A percentile compares a stretch with the other conserved stretches of the same genome.
These are phyloP conservation scores for Leccinum subspadiceum DNA, from an alignment of 1,284 basidiomycete genomes.

Conservation along the genomic window DNA sequence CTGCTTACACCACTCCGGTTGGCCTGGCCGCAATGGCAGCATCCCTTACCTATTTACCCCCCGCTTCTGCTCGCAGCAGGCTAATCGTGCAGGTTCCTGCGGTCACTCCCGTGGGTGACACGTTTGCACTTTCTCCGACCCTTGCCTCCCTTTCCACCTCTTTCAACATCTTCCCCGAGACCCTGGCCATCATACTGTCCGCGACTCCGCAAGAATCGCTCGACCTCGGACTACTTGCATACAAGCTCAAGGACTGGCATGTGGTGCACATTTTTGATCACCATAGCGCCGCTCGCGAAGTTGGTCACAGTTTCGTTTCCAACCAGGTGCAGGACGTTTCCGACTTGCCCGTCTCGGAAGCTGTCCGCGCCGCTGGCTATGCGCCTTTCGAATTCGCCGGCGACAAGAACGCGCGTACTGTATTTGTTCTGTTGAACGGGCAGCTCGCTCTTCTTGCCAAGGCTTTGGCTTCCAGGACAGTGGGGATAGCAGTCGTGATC, in stretches of 20 bases:
- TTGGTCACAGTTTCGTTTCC: constrained; percentile 48
- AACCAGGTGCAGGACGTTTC: constrained; percentile 32
- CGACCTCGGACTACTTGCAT: constrained; percentile 69
- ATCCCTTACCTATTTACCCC: constrained; percentile 63
- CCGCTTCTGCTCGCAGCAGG: constrained; percentile 58
- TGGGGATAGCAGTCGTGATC: constrained; percentile 59
- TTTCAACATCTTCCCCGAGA: constrained; percentile 62
- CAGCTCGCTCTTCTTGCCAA: constrained; percentile 62
- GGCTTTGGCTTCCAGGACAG: constrained; percentile 42
- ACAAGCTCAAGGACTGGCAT: constrained; percentile 60
- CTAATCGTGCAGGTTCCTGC: constrained; percentile 78
- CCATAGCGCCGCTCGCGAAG: constrained; percentile 65
- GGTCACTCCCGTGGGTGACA: constrained; percentile 62
- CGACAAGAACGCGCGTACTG: constrained; percentile 53
- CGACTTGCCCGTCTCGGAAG: constrained; percentile 41
- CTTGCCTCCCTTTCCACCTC: constrained; percentile 65
- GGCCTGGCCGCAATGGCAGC: constrained; percentile 78
- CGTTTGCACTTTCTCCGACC: constrained; percentile 69
- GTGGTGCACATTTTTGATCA: constrained; percentile 82
- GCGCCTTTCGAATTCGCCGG: constrained; percentile 69
- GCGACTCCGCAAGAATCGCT: constrained; percentile 77
- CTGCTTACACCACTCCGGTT: constrained; percentile 73
- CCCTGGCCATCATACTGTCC: constrained; percentile 77
- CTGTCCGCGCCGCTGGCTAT: constrained; percentile 55
- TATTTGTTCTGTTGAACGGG: constrained; percentile 68